phyloP scores from a whole-genome alignment of 768 basidiomycete genomes.

The Psilocybe cubensis region DNA sequence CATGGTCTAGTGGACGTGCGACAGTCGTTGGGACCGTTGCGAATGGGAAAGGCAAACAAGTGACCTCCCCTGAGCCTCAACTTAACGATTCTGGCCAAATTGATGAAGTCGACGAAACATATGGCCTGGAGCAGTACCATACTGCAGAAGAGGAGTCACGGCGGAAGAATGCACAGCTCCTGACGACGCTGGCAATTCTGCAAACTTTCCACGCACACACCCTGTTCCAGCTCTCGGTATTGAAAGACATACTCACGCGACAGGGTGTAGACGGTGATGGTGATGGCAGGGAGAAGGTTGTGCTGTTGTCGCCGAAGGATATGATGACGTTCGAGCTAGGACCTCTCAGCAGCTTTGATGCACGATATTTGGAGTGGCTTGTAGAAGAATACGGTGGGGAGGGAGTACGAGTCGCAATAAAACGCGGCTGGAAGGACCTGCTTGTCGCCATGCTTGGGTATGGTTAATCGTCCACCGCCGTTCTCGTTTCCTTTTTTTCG shows the following conservation, averaged over 20 bases:
- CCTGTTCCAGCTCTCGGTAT: constrained; percentile 56
- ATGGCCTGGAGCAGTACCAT: constrained; percentile 16
- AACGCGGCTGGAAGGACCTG: constrained; percentile 54
- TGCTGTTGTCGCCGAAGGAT: constrained; percentile 62
- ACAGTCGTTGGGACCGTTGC: constrained; percentile 27
- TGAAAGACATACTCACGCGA: constrained; percentile 22
- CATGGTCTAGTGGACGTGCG: constrained; percentile 47
- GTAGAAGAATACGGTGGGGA: constrained; percentile 64
- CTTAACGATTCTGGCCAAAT: constrained; percentile 4
- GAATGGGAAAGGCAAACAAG: constrained; percentile 34
- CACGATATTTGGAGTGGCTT: constrained; percentile 80
- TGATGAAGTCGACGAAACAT: constrained; percentile 14
- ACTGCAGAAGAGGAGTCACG: constrained; percentile 25
- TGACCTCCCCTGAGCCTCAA: constrained; percentile 30
- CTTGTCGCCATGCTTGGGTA: constrained; percentile 51
- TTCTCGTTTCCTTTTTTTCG: no score
- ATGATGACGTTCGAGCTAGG: constrained; percentile 73
- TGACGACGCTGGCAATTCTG: constrained; percentile 47
- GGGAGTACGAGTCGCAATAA: constrained; percentile 43
- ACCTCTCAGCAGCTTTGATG: constrained; percentile 71
- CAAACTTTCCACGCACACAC: constrained; percentile 73
- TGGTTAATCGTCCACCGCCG: no score
- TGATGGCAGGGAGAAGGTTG: constrained; percentile 27
- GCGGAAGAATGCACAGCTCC: constrained; percentile 37
- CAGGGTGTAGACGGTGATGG: constrained; percentile 6